Evolutionary conservation across 106 monocot genomes (phyloP).

Genomic region (Apostasia shenzhenica): DNA sequence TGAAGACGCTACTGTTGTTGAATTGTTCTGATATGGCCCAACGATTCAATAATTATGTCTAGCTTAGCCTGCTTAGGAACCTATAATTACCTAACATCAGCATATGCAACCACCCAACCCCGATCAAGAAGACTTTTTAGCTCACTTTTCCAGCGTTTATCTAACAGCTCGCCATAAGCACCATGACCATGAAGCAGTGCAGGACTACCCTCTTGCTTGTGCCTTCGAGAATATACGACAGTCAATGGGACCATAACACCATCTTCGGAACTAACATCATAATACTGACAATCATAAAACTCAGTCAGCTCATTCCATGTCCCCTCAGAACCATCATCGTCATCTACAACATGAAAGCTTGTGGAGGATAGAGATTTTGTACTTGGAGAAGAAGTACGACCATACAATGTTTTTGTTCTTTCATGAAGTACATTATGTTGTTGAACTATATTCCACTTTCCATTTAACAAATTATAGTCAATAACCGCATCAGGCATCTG

Average conservation of each 20-base stretch:
- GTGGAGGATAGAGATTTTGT: conserved; percentile 20
- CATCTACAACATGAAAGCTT: conserved; percentile 9
- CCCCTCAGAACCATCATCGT: conserved; percentile 26
- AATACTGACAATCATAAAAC: conserved; percentile 89
- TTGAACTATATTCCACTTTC: conserved; percentile 86
- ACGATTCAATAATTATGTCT: not conserved
- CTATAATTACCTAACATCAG: conserved; percentile 76
- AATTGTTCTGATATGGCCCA: not conserved
- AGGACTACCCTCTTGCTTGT: conserved; percentile 70
- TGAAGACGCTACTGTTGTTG: too few relatives aligned
- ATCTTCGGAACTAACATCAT: conserved; percentile 66
- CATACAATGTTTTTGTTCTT: conserved; percentile 72
- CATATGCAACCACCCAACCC: conserved; percentile 96
- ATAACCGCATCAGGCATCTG: conserved; percentile 98
- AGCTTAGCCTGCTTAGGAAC: not conserved
- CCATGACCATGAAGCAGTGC: conserved; percentile 92
- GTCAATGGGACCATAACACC: conserved; percentile 70
- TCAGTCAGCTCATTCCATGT: conserved; percentile 89
- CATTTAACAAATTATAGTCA: conserved; percentile 82
- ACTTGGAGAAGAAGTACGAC: conserved; percentile 39
- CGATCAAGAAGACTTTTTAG: conserved; percentile 95
- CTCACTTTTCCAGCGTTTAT: conserved; percentile 84
- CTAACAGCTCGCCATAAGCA: conserved; percentile 90
- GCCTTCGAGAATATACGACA: conserved; percentile 71
- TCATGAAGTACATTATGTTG: conserved; percentile 89